Evolutionary conservation across 2,329 filamentous ascomycete genomes (phyloP).

Genomic region (Amauroascus niger): DNA sequence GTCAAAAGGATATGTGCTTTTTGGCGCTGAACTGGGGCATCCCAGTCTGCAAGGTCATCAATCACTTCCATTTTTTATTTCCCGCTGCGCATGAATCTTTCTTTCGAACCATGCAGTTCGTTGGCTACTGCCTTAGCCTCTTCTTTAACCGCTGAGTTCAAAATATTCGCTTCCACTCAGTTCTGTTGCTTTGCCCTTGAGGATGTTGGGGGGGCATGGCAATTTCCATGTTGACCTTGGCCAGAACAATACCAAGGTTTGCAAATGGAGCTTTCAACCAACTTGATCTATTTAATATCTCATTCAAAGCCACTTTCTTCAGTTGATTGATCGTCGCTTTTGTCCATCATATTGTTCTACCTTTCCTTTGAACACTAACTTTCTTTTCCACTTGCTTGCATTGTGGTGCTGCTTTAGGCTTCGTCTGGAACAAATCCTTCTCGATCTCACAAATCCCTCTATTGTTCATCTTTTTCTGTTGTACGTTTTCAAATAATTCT

Average conservation of each 20-base stretch:
- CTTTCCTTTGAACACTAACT: neutral
- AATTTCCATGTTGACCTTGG: neutral
- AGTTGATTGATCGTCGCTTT: neutral
- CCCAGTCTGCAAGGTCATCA: neutral
- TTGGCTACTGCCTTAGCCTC: neutral
- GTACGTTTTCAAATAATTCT: neutral
- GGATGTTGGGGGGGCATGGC: neutral
- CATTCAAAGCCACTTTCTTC: neutral
- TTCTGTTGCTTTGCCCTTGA: neutral
- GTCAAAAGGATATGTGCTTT: neutral
- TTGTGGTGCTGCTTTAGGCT: slow-evolving; percentile 5
- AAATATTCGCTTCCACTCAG: neutral
- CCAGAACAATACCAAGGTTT: slow-evolving; percentile 7
- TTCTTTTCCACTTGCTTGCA: slow-evolving; percentile 8
- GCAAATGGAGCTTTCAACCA: neutral
- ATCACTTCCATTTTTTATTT: neutral
- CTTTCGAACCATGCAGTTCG: too few species aligned
- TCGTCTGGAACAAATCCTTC: slow-evolving; percentile 7
- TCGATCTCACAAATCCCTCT: neutral
- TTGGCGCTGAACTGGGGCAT: neutral
- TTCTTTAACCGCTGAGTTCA: neutral
- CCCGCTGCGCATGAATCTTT: neutral
- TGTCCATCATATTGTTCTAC: neutral
- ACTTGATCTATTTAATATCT: slow-evolving; percentile 5
- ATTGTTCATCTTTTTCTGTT: neutral